Conservation (phyloP, 805 yeast genomes). For the Hanseniaspora occidentalis region DNA sequence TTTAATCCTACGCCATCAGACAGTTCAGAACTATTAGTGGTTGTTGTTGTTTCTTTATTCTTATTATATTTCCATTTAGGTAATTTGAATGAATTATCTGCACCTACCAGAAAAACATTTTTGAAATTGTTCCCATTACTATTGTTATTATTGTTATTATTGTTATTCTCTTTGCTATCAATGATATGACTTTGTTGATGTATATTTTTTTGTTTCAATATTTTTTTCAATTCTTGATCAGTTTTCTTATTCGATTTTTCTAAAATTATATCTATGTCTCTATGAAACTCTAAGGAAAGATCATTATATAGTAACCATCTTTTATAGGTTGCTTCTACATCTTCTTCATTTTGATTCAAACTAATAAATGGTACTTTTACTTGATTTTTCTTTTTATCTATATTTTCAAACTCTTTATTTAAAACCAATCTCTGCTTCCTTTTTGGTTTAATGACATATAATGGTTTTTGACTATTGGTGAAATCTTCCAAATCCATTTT, state of each 20-base stretch:
- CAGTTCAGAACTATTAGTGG: too few species aligned
- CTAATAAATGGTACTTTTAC: slow-evolving; percentile 29
- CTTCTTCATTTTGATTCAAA: slow-evolving; percentile 33
- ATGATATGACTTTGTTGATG: slow-evolving; percentile 23
- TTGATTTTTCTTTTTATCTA: slow-evolving; percentile 3
- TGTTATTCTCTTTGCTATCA: slow-evolving; percentile 12
- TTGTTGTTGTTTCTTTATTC: background rate
- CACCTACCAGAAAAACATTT: slow-evolving; percentile 30
- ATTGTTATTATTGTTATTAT: slow-evolving; percentile 1
- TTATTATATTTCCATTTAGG: slow-evolving; percentile 9
- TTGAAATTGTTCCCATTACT: slow-evolving; percentile 16
- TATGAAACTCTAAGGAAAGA: slow-evolving; percentile 21
- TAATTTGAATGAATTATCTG: slow-evolving; percentile 31
- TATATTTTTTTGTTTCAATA: slow-evolving; percentile 26
- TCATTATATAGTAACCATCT: slow-evolving; percentile 32
- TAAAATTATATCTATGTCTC: slow-evolving; percentile 23
- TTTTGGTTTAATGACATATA: slow-evolving; percentile 15
- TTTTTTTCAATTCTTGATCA: slow-evolving; percentile 15
- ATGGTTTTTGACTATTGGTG: slow-evolving; percentile 23
- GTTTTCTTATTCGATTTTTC: slow-evolving; percentile 23
- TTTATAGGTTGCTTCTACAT: slow-evolving; percentile 23
- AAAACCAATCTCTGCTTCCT: slow-evolving; percentile 1
- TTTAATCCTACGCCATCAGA: too few species aligned
- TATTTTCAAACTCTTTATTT: slow-evolving; percentile 7
- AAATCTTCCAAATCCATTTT: slow-evolving; percentile 19